Conservation (phyloP, 208 protist genomes). For the Acanthamoeba quina region DNA sequence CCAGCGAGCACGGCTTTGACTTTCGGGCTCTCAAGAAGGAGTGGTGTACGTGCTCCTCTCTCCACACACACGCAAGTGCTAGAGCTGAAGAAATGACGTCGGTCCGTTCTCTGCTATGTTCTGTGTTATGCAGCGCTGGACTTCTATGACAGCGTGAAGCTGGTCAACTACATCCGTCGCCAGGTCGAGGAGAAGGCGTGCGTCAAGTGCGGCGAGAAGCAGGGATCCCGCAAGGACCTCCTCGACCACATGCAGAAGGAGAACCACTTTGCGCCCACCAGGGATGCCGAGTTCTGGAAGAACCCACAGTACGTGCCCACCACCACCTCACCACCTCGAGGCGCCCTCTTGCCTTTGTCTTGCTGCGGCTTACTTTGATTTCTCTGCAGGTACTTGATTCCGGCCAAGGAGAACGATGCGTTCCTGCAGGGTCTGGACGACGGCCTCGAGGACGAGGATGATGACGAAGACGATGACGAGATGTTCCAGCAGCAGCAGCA, state of each 20-base stretch:
- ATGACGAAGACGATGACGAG: constrained; percentile 5
- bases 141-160: constrained; percentile 78
- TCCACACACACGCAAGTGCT: neutral
- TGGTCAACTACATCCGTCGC: constrained; percentile 78
- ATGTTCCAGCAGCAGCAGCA: neutral
- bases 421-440: constrained; percentile 38
- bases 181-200: constrained; percentile 73
- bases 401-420: constrained; percentile 21
- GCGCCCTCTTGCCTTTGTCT: neutral
- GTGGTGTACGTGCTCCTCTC: constrained; percentile 16
- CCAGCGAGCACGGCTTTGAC: constrained; percentile 74
- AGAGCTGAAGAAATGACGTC: too few relatives aligned
- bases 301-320: constrained; percentile 36
- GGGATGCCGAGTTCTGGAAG: constrained; percentile 62
- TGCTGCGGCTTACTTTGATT: neutral
- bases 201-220: constrained; percentile 6
- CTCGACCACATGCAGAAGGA: constrained; percentile 53
- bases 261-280: constrained; percentile 16
- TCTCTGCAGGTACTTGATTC: constrained; percentile 2
- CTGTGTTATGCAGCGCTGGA: constrained; percentile 51
- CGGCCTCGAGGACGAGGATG: neutral
- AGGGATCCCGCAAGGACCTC: neutral
- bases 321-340: neutral
- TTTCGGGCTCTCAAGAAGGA: constrained; percentile 57
- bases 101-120: neutral